These are phyloP conservation scores for Phytophthora parvispora DNA, from an alignment of 352 stramenopile genomes.

Conservation along the genomic window DNA sequence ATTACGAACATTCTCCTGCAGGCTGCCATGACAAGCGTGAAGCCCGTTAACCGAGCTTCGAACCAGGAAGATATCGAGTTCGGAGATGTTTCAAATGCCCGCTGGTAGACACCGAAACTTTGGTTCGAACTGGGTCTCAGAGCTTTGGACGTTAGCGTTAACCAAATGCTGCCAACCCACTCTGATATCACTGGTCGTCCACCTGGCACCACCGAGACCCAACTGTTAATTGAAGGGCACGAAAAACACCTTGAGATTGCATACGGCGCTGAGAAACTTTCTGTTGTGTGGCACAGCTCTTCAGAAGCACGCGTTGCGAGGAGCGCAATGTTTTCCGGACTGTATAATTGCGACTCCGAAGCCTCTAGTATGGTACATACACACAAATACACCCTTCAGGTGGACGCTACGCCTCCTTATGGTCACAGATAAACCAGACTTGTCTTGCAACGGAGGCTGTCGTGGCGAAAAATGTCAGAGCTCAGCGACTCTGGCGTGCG, in stretches of 20 bases:
- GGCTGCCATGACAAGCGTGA: neutral
- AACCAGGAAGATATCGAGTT: neutral
- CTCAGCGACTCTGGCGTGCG: neutral
- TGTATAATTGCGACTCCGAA: neutral
- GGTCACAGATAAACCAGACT: neutral
- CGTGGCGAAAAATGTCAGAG: neutral
- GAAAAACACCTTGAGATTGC: neutral
- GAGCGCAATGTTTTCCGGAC: neutral
- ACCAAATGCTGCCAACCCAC: too few species aligned
- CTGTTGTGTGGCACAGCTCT: neutral
- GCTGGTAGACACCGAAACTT: neutral
- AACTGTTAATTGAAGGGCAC: neutral
- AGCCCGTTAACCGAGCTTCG: neutral
- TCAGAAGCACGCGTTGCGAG: neutral
- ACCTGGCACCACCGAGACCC: too few species aligned
- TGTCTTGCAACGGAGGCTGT: neutral
- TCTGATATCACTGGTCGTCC: too few species aligned
- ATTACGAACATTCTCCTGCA: neutral
- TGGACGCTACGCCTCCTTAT: neutral
- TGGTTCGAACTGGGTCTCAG: neutral
- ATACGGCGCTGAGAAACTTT: neutral
- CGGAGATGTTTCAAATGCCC: neutral
- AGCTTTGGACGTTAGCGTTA: too few species aligned
- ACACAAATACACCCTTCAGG: neutral
- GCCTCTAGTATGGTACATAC: neutral